A percentile compares a stretch with the other conserved stretches of the same genome.
Conservation (phyloP, 192 early-diverging fungal genomes). For the Oehlia diaphana region DNA sequence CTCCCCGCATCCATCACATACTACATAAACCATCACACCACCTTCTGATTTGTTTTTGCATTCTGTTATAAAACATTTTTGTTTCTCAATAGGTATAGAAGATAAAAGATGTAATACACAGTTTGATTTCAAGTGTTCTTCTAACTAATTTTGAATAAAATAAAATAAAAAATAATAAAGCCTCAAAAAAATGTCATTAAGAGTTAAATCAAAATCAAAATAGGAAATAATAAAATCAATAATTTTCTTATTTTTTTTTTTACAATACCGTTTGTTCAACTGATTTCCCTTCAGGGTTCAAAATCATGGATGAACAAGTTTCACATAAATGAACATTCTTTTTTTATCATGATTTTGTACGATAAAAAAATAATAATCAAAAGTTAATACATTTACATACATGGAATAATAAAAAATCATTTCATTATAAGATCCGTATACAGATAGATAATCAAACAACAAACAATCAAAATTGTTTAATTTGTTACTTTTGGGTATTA, state of each 20-base stretch:
- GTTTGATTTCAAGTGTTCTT: conserved; percentile 30
- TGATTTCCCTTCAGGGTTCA: not conserved
- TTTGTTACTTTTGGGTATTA: too few species aligned
- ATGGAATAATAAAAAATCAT: too few species aligned
- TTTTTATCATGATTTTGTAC: not conserved
- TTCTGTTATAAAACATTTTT: conserved; percentile 18
- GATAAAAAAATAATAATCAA: too few species aligned
- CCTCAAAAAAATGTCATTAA: too few species aligned
- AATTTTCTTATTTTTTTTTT: too few species aligned
- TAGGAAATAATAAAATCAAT: not conserved
- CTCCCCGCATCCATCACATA: conserved; percentile 33
- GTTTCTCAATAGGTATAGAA: not conserved
- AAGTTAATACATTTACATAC: not conserved
- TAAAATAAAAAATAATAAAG: not conserved
- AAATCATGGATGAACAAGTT: conserved; percentile 26
- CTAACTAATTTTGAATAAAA: conserved; percentile 15
- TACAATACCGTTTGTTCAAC: conserved; percentile 17
- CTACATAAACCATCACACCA: conserved; percentile 27
- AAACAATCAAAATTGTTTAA: not conserved
- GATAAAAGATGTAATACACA: conserved; percentile 28
- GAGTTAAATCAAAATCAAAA: not conserved
- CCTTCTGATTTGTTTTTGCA: conserved; percentile 21
- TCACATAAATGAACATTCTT: conserved; percentile 17
- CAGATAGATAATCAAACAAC: not conserved
- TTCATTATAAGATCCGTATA: too few species aligned